phyloP scores from a whole-genome alignment of 768 basidiomycete species.

The Lactarius deliciosus region DNA sequence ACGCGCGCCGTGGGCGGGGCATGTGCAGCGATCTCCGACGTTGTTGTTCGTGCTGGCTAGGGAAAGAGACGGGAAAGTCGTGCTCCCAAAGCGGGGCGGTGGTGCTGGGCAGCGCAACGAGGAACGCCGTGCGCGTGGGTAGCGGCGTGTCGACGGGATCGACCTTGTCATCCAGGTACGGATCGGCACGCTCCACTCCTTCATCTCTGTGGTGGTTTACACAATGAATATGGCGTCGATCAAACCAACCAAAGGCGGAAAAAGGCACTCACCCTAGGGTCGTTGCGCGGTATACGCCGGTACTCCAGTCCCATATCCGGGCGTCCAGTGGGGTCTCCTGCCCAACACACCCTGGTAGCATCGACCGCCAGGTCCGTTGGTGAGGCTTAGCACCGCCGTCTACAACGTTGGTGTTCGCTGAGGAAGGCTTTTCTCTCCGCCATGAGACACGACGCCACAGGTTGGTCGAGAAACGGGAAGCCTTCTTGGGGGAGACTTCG shows the following conservation, averaged over 20 bases:
- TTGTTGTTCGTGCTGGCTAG: conserved; percentile 3
- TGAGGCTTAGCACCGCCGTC: not conserved
- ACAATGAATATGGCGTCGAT: not conserved
- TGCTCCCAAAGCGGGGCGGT: not conserved
- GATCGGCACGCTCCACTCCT: conserved; percentile 3
- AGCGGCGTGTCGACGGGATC: conserved; percentile 11
- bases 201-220: conserved; percentile 8
- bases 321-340: conserved; percentile 18
- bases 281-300: conserved; percentile 9
- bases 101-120: conserved; percentile 2
- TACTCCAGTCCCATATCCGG: conserved; percentile 26
- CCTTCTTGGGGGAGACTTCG: conserved; percentile 2
- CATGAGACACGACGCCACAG: conserved; percentile 3
- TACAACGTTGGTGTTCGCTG: not conserved
- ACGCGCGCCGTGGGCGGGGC: conserved; percentile 2
- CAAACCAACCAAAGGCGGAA: not conserved
- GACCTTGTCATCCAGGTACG: conserved; percentile 9
- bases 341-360: conserved; percentile 2
- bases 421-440: not conserved
- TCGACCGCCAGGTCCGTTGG: not conserved
- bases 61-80: not conserved
- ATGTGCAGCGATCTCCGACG: conserved; percentile 3
- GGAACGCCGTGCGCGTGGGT: not conserved
- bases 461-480: conserved; percentile 16
- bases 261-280: conserved; percentile 13